Conservation (phyloP, 1,284 basidiomycete species). For the Takashimella tepidaria region DNA sequence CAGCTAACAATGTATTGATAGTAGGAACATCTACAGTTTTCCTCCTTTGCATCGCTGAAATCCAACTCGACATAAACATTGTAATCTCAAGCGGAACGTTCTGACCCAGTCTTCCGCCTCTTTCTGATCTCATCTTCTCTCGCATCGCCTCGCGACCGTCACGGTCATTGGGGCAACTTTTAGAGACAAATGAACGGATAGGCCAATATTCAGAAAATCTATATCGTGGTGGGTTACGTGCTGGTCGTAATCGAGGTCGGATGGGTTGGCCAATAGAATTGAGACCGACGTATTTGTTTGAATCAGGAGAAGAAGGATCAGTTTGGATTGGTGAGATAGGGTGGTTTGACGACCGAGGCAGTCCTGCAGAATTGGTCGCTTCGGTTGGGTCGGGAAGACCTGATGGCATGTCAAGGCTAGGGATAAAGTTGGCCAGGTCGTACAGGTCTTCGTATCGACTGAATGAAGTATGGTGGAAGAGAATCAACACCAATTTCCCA, state of each 20-base stretch:
- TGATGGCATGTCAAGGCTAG: conserved; percentile 31
- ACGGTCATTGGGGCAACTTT: neutral
- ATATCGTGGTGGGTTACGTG: conserved; percentile 59
- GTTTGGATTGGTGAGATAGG: conserved; percentile 7
- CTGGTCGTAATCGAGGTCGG: conserved; percentile 51
- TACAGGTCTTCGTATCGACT: conserved; percentile 45
- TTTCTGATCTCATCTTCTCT: conserved; percentile 58
- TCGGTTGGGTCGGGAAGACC: conserved; percentile 25
- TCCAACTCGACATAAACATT: conserved; percentile 65
- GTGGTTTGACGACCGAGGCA: conserved; percentile 12
- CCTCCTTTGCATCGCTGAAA: conserved; percentile 57
- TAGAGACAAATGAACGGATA: conserved; percentile 57
- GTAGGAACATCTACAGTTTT: conserved; percentile 63
- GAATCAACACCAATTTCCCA: too few relatives aligned
- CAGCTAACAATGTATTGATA: conserved; percentile 54
- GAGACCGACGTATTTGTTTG: conserved; percentile 1
- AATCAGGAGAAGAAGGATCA: conserved; percentile 2
- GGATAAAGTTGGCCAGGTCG: conserved; percentile 41
- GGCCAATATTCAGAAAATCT: conserved; percentile 64
- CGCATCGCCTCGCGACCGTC: conserved; percentile 25
- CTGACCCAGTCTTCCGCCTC: conserved; percentile 54
- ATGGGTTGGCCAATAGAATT: conserved; percentile 2
- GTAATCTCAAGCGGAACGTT: conserved; percentile 70
- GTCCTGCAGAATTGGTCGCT: conserved; percentile 24
- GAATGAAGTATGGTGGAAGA: neutral